A percentile compares a stretch with the other conserved stretches of the same genome.
These are phyloP conservation scores for Cinnamomum micranthum DNA, from an alignment of 164 flowering plant species.

Conservation along the genomic window DNA sequence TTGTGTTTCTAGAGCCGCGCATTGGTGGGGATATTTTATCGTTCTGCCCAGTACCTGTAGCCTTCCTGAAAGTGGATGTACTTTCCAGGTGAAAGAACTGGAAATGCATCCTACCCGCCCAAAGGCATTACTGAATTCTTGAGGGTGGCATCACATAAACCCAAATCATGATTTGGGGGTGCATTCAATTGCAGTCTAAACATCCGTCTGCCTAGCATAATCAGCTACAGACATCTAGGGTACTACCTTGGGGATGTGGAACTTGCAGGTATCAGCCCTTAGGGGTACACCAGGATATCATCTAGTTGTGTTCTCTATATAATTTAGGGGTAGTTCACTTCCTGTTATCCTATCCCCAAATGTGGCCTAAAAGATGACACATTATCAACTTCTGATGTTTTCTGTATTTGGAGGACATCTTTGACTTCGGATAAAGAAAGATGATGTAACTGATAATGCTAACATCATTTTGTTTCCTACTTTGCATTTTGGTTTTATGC, in stretches of 20 bases:
- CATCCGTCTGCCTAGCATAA: neutral
- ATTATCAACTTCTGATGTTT: neutral
- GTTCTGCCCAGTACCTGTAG: neutral
- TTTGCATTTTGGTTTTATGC: neutral
- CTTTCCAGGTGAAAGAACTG: neutral
- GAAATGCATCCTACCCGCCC: neutral
- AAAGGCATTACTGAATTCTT: neutral
- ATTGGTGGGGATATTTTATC: neutral
- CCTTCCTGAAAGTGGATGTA: neutral
- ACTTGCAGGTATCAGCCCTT: too few species aligned
- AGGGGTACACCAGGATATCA: too few species aligned
- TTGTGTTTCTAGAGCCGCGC: neutral
- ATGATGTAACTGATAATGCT: neutral
- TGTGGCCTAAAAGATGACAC: neutral
- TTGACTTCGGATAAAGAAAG: neutral
- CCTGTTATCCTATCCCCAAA: neutral
- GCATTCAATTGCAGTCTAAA: neutral
- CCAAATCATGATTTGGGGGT: neutral
- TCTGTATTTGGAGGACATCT: neutral
- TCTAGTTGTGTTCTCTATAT: too few species aligned
- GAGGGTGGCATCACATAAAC: too few species aligned
- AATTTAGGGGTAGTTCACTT: neutral
- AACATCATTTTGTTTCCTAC: neutral
- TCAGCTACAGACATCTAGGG: neutral
- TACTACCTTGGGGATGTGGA: neutral